Percentiles rank a stretch among this genome's conserved stretches.
Evolutionary conservation across 164 flowering plant genomes (phyloP).

Genomic region (Chimonanthus praecox): DNA sequence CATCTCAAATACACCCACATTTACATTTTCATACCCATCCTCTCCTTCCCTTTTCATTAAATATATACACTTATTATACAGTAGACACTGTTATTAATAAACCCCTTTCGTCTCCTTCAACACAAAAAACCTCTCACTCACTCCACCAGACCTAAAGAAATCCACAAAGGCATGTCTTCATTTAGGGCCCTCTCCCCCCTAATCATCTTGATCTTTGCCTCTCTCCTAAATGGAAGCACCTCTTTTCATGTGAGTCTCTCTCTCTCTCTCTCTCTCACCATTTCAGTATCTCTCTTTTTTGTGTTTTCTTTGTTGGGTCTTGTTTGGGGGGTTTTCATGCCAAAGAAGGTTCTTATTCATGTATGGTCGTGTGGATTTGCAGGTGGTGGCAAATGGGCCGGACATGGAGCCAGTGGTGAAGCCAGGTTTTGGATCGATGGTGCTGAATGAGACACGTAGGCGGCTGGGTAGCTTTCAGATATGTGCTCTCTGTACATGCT

Average conservation of each 20-base stretch:
- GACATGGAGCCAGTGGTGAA: conserved; percentile 58
- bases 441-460: conserved; percentile 65
- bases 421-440: conserved; percentile 24
- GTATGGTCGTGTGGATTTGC: neutral
- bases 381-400: conserved; percentile 6
- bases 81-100: neutral
- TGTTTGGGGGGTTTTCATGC: neutral
- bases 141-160: neutral
- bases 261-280: neutral
- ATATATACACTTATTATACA: neutral
- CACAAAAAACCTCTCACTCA: neutral
- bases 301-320: neutral
- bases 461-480: conserved; percentile 64
- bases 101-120: neutral
- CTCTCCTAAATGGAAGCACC: conserved; percentile 4
- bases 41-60: neutral
- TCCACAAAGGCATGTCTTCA: conserved; percentile 8
- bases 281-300: neutral
- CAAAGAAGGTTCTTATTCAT: neutral
- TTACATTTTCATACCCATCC: neutral
- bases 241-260: conserved; percentile 8
- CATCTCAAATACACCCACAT: neutral
- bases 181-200: conserved; percentile 7
- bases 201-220: conserved; percentile 10
- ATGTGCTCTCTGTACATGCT: conserved; percentile 85